A percentile compares a stretch with the other conserved stretches of the same genome.
Conservation (phyloP, 805 yeast genomes). For the Tetrapisispora pingtungensis region DNA sequence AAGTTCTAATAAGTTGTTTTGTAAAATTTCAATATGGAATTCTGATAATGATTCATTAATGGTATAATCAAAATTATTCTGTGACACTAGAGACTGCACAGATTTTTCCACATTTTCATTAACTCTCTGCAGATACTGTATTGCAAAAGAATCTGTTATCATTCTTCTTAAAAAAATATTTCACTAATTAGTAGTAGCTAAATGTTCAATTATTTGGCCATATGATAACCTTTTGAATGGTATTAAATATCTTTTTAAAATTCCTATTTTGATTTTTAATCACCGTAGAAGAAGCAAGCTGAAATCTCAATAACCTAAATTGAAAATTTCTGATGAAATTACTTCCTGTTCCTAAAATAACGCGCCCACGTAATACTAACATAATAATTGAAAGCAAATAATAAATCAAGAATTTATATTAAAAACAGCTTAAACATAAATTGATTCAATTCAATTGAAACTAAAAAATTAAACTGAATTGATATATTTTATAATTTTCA, state of each 20-base stretch:
- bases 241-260: too few relatives aligned
- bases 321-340: background rate
- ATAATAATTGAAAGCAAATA: too few relatives aligned
- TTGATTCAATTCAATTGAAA: background rate
- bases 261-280: too few relatives aligned
- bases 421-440: too few relatives aligned
- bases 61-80: background rate
- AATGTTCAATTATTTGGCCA: too few relatives aligned
- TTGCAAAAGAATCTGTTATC: conserved; percentile 1
- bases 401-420: too few relatives aligned
- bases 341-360: background rate
- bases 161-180: background rate
- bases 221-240: too few relatives aligned
- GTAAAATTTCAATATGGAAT: conserved; percentile 5
- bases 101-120: background rate
- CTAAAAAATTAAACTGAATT: too few relatives aligned
- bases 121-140: background rate
- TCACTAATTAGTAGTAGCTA: too few relatives aligned
- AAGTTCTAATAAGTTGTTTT: conserved; percentile 9
- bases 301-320: background rate
- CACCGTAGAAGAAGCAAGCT: too few relatives aligned
- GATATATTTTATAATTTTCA: too few relatives aligned
- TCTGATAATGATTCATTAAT: background rate
- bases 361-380: background rate
- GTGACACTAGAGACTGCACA: background rate